Conservation (phyloP, 441 rosid genomes). For the Oxalis stricta region DNA sequence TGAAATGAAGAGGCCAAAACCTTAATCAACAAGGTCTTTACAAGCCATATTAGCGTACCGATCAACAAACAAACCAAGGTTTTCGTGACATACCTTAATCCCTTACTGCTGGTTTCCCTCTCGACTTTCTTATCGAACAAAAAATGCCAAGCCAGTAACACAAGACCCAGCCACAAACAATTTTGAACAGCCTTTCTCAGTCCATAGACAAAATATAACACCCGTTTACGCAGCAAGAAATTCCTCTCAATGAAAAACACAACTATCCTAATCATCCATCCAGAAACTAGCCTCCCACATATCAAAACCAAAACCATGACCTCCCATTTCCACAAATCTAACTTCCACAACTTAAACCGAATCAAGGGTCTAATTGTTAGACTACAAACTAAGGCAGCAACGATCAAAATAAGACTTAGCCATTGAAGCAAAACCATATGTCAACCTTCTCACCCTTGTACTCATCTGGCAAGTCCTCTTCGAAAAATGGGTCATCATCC, state of each 20-base stretch:
- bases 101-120: conserved; percentile 20
- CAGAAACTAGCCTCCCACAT: conserved; percentile 53
- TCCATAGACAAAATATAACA: conserved; percentile 57
- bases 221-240: conserved; percentile 34
- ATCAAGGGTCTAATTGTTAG: conserved; percentile 19
- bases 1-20: conserved; percentile 56
- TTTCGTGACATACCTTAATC: conserved; percentile 29
- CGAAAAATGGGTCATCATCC: conserved; percentile 38
- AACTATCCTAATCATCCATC: conserved; percentile 39
- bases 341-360: conserved; percentile 29
- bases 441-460: conserved; percentile 25
- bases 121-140: conserved; percentile 37
- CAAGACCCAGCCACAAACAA: conserved; percentile 51
- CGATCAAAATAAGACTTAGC: conserved; percentile 33
- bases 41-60: conserved; percentile 40
- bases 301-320: conserved; percentile 41
- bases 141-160: conserved; percentile 42
- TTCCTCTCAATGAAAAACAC: conserved; percentile 42
- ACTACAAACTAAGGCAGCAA: conserved; percentile 31
- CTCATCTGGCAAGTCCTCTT: conserved; percentile 47
- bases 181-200: conserved; percentile 47
- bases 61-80: conserved; percentile 36
- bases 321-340: conserved; percentile 51
- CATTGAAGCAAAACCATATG: conserved; percentile 31
- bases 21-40: conserved; percentile 47